A percentile compares a stretch with the other conserved stretches of the same genome.
These are phyloP conservation scores for Myotisia sp. DNA, from an alignment of 2,329 filamentous ascomycete genomes.

Conservation along the genomic window DNA sequence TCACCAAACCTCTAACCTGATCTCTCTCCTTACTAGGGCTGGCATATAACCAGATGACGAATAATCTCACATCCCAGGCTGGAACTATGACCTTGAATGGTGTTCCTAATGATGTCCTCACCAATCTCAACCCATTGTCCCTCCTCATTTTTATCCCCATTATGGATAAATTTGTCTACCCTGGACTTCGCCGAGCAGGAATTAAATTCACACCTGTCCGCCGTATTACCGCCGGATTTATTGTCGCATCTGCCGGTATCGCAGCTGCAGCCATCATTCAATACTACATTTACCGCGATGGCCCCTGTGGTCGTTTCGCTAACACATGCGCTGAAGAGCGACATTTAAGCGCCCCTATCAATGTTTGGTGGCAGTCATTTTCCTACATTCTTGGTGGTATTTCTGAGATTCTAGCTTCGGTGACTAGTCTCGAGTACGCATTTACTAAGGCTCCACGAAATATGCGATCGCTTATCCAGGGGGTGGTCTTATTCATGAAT, in stretches of 20 bases:
- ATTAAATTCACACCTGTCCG: constrained; percentile 41
- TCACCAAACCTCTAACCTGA: not conserved
- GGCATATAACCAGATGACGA: constrained; percentile 41
- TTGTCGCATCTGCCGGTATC: constrained; percentile 36
- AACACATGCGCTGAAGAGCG: constrained; percentile 36
- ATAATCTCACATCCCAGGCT: constrained; percentile 42
- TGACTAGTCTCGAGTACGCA: constrained; percentile 58
- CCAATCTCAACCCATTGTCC: constrained; percentile 40
- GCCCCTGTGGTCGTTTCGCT: constrained; percentile 46
- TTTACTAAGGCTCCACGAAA: constrained; percentile 65
- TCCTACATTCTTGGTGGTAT: constrained; percentile 41
- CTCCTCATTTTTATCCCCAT: constrained; percentile 43
- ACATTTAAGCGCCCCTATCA: constrained; percentile 42
- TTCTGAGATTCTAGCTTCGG: constrained; percentile 44
- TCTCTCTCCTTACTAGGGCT: constrained; percentile 21
- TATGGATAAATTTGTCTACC: constrained; percentile 40
- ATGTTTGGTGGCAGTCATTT: constrained; percentile 43
- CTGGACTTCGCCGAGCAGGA: constrained; percentile 31
- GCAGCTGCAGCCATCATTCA: constrained; percentile 38
- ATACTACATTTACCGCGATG: constrained; percentile 43
- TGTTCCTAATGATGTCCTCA: constrained; percentile 43
- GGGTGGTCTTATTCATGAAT: constrained; percentile 55
- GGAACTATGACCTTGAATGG: constrained; percentile 40
- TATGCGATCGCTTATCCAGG: constrained; percentile 63
- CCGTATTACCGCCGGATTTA: constrained; percentile 39